Evolutionary conservation across 441 rosid genomes (phyloP), one percentile per base, ranked within the genome.

Genomic region (Geranium incanum): DNA sequence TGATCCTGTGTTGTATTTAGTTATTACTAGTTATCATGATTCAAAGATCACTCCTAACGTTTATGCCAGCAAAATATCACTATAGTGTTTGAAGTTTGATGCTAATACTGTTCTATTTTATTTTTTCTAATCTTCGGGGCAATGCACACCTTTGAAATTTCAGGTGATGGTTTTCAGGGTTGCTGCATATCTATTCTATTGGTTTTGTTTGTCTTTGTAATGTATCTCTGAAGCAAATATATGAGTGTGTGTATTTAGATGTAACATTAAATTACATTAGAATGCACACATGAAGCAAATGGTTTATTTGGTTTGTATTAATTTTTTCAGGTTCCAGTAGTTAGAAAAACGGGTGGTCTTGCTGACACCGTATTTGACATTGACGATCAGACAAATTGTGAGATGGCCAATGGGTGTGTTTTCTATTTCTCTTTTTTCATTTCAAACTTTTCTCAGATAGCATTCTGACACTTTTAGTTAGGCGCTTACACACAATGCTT

Each of bases 271-370:
- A 36, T 66, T 37, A 59, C 68, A 21, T 6, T 50, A 50, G 23
- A 33, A 68, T 66, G 62, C 60, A 43, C 48, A 41, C 37, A 8
- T 28, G 13, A 38, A 39, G 41, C 19, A 28, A 55, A 38, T 36
- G 68, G 36, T 6, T 74, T 43, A 65, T 64, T 45, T 69, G 52
- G 62, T 19, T 23, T 55, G 5, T 39, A 63, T 55, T 69, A 55
- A 52, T 70, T 68, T 21, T 75, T 80, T 74, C 81, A 86, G 87
- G 81, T 86, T 36, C 89, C 87, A 0, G 60, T 84, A 36, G 89
- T 86, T 43, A 84, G 87, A 77, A 86, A 83, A 76, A 86, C 89
- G 0, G 87, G 89, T 63, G 89, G 89, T 78, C 87, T 86, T 72
- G 87, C 85, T 18, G 89, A 84, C 79, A 86, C 86, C 1, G 89